These are phyloP conservation scores for Aurinia saxatilis DNA, from an alignment of 345 rosid species.

Conservation along the genomic window DNA sequence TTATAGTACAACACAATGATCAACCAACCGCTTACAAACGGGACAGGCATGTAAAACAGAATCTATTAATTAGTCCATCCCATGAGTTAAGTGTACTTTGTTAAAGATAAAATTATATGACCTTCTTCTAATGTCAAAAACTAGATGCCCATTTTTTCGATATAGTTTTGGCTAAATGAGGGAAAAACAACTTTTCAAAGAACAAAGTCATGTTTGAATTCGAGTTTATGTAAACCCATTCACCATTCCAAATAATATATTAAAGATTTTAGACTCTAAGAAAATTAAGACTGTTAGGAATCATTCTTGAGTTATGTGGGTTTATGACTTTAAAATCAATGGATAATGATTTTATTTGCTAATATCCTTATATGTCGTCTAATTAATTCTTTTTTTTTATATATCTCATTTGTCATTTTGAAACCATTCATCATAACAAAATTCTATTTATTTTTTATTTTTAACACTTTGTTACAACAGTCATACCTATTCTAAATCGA, in stretches of 20 bases:
- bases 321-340: too few species aligned
- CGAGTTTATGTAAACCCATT: not conserved
- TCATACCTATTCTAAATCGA: too few species aligned
- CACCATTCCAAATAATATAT: not conserved
- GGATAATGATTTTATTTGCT: too few species aligned
- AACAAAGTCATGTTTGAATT: not conserved
- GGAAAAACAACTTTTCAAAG: too few species aligned
- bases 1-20: too few species aligned
- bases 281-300: not conserved
- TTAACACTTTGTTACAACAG: too few species aligned
- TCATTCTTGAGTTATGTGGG: not conserved
- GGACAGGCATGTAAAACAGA: constrained; percentile 9
- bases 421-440: too few species aligned
- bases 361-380: too few species aligned
- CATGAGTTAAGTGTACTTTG: not conserved
- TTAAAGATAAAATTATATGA: not conserved
- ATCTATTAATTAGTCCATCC: not conserved
- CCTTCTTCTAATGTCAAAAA: not conserved
- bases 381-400: too few species aligned
- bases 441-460: too few species aligned
- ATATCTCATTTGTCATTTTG: too few species aligned
- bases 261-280: not conserved
- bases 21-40: not conserved
- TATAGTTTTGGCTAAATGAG: not conserved
- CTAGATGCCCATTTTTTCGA: not conserved